A percentile compares a stretch with the other conserved stretches of the same genome.
Conservation (phyloP, 2,329 filamentous ascomycete species). For the Stagonosporopsis chrysanthemi region DNA sequence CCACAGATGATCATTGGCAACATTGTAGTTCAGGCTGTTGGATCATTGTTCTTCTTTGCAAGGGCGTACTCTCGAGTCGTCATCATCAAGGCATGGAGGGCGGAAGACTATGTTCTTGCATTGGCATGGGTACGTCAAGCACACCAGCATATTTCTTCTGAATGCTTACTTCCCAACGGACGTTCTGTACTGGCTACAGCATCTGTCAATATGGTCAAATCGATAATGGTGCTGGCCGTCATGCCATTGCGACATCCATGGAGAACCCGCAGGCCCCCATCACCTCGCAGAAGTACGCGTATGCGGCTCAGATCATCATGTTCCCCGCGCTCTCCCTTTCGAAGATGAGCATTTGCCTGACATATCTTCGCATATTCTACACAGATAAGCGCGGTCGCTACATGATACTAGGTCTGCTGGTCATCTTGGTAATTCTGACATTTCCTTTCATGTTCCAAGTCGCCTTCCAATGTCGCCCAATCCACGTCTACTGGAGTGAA, state of each 20-base stretch:
- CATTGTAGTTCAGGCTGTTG: conserved; percentile 22
- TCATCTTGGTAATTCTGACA: conserved; percentile 20
- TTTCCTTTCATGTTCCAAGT: conserved; percentile 24
- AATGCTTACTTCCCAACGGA: conserved; percentile 11
- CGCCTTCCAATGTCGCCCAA: conserved; percentile 29
- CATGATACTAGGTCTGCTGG: conserved; percentile 24
- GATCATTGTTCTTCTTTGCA: conserved; percentile 28
- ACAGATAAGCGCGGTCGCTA: conserved; percentile 22
- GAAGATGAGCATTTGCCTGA: conserved; percentile 35
- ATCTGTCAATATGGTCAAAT: conserved; percentile 34
- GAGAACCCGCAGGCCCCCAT: conserved; percentile 13
- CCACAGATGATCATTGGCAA: conserved; percentile 30
- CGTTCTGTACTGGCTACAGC: conserved; percentile 28
- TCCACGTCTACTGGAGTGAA: conserved; percentile 33
- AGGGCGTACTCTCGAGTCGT: conserved; percentile 28
- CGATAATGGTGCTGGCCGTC: conserved; percentile 26
- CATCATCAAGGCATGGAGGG: conserved; percentile 26
- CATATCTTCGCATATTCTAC: conserved; percentile 34
- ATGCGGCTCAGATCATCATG: conserved; percentile 25
- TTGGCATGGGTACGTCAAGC: conserved; percentile 27
- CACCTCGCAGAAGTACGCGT: conserved; percentile 29
- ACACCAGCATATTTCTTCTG: not conserved
- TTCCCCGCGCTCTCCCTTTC: conserved; percentile 26
- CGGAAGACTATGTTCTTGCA: conserved; percentile 28
- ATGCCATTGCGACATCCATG: conserved; percentile 14